A percentile compares a stretch with the other conserved stretches of the same genome.
Conservation (phyloP, 73 alveolate species). For the Paramecium bursaria region DNA sequence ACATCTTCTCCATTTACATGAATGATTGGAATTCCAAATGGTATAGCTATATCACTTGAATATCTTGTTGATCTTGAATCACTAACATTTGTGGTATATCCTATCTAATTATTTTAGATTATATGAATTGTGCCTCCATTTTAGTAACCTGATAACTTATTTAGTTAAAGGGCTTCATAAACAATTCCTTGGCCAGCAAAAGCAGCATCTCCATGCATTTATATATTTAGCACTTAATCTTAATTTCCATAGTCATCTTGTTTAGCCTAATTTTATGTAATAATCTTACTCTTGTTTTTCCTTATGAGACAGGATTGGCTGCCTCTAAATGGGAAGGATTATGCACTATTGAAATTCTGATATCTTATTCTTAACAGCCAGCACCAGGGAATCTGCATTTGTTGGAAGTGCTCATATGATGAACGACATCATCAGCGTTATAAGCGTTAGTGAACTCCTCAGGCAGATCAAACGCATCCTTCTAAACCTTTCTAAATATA, state of each 20-base stretch:
- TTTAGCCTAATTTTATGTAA: too few species aligned
- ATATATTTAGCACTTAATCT: slow-evolving; percentile 72
- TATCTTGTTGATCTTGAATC: slow-evolving; percentile 79
- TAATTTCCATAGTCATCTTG: slow-evolving; percentile 75
- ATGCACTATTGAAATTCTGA: slow-evolving; percentile 82
- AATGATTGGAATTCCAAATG: slow-evolving; percentile 78
- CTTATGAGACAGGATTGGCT: slow-evolving; percentile 83
- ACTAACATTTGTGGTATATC: slow-evolving; percentile 79
- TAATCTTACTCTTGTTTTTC: too few species aligned
- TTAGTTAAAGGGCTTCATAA: slow-evolving; percentile 80
- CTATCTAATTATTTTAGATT: slow-evolving; percentile 82
- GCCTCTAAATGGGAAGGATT: slow-evolving; percentile 92
- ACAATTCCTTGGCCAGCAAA: slow-evolving; percentile 93
- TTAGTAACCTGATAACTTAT: slow-evolving; percentile 72
- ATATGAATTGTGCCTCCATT: slow-evolving; percentile 84
- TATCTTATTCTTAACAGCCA: slow-evolving; percentile 69
- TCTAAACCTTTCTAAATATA: slow-evolving; percentile 76
- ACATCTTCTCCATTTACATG: slow-evolving; percentile 82
- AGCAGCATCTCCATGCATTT: slow-evolving; percentile 96
- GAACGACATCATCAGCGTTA: slow-evolving; percentile 81
- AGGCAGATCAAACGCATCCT: slow-evolving; percentile 82
- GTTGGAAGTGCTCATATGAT: slow-evolving; percentile 80
- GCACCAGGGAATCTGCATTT: slow-evolving; percentile 39
- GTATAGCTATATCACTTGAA: slow-evolving; percentile 76
- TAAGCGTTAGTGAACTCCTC: slow-evolving; percentile 71